A percentile compares a stretch with the other conserved stretches of the same genome.
Conservation (phyloP, 257 asterid species). For the Capsicum rhomboideum region DNA sequence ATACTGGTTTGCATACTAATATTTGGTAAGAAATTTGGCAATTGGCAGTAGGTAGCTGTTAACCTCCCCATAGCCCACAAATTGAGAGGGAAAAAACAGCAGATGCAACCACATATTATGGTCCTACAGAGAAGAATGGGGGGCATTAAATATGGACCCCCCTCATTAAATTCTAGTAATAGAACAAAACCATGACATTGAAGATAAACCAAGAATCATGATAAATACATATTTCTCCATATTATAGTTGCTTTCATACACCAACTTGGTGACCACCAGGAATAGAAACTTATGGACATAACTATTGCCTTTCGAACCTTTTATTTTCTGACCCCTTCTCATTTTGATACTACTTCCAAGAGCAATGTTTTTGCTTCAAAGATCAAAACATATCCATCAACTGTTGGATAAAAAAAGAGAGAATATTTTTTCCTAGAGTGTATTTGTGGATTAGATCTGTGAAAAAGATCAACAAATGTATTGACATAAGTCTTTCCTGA, state of each 20-base stretch:
- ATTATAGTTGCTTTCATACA: conserved; percentile 17
- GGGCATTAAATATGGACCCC: conserved; percentile 34
- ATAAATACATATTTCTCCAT: conserved; percentile 14
- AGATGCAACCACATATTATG: conserved; percentile 43
- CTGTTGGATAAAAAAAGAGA: background rate
- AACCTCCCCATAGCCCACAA: background rate
- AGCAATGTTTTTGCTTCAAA: background rate
- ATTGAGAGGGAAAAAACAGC: conserved; percentile 18
- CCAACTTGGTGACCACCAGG: conserved; percentile 10
- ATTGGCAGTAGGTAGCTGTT: background rate
- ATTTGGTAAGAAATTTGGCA: background rate
- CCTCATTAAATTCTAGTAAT: conserved; percentile 26
- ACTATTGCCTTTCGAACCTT: background rate
- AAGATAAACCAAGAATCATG: conserved; percentile 1
- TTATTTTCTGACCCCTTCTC: background rate
- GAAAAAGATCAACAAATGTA: conserved; percentile 6
- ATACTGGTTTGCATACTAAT: background rate
- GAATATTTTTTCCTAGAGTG: background rate
- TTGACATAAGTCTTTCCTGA: background rate
- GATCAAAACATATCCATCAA: background rate
- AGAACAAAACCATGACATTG: conserved; percentile 11
- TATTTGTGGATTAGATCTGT: background rate
- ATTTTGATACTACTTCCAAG: background rate
- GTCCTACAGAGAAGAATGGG: conserved; percentile 37
- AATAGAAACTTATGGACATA: background rate